Evolutionary conservation across 306 rosid genomes (phyloP).

Genomic region (Prunus mongolica): DNA sequence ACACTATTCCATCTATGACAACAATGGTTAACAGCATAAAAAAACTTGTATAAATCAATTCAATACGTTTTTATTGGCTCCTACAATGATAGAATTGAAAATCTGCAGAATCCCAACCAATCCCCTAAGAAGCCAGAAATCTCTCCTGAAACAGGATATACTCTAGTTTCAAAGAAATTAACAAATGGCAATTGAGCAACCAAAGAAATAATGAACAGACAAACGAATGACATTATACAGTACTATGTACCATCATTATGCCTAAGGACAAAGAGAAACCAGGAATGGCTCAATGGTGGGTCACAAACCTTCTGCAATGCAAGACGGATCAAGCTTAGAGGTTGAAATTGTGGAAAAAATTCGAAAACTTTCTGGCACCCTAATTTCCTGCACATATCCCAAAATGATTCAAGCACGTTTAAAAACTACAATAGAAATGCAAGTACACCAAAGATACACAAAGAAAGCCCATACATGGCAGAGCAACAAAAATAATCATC

Average conservation of each 20-base stretch:
- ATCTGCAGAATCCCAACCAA: not conserved
- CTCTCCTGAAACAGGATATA: not conserved
- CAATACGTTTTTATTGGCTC: not conserved
- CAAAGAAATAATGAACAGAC: not conserved
- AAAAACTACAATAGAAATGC: not conserved
- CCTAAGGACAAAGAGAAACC: not conserved
- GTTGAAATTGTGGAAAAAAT: slow-evolving; percentile 76
- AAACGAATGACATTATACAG: not conserved
- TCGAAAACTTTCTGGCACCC: slow-evolving; percentile 74
- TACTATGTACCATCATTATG: not conserved
- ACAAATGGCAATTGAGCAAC: not conserved
- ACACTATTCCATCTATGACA: not conserved
- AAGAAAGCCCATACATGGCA: not conserved
- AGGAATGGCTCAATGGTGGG: not conserved
- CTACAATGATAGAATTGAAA: not conserved
- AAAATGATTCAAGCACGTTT: not conserved
- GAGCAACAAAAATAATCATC: not conserved
- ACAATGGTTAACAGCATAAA: not conserved
- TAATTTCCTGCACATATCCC: slow-evolving; percentile 55
- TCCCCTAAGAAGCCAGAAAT: not conserved
- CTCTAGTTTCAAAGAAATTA: not conserved
- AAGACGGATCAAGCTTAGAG: slow-evolving; percentile 41
- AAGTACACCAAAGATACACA: not conserved
- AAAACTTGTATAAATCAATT: not conserved
- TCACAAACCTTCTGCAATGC: slow-evolving; percentile 53